Evolutionary conservation across 1,284 basidiomycete genomes (phyloP).

Genomic region (Bjerkandera adusta): DNA sequence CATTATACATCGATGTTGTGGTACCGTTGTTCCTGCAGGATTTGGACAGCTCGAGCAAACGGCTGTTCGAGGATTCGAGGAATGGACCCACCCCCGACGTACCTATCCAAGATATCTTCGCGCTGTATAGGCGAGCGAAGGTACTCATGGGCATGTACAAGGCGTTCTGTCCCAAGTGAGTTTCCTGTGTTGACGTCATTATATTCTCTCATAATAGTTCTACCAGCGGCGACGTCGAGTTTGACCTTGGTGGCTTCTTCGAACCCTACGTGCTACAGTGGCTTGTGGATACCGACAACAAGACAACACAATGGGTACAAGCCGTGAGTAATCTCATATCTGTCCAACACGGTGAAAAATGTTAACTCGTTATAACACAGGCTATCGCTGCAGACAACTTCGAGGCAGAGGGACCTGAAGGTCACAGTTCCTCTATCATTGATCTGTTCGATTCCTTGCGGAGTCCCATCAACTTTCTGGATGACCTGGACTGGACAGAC

Average conservation of each 20-base stretch:
- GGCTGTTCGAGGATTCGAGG: conserved; percentile 75
- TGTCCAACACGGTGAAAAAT: neutral
- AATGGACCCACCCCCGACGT: conserved; percentile 76
- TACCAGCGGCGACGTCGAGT: conserved; percentile 52
- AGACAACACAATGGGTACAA: conserved; percentile 94
- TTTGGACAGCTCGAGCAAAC: conserved; percentile 68
- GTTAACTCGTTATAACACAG: conserved; percentile 35
- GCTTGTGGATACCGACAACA: conserved; percentile 87
- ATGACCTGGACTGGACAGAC: conserved; percentile 91
- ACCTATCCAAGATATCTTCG: conserved; percentile 87
- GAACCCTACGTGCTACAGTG: conserved; percentile 89
- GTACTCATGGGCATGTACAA: conserved; percentile 74
- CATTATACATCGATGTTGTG: conserved; percentile 70
- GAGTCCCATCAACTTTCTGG: conserved; percentile 86
- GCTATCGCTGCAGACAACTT: conserved; percentile 92
- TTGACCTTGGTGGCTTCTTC: conserved; percentile 77
- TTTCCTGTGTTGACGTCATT: conserved; percentile 13
- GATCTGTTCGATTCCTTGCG: conserved; percentile 95
- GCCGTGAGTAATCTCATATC: conserved; percentile 51
- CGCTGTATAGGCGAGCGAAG: conserved; percentile 77
- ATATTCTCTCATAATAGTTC: conserved; percentile 15
- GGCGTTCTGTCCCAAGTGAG: conserved; percentile 80
- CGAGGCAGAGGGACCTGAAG: conserved; percentile 78
- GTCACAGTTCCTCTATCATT: conserved; percentile 93
- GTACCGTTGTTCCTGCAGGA: conserved; percentile 79